Percentiles rank a stretch among this genome's conserved stretches.
Evolutionary conservation across 768 basidiomycete species (phyloP).

Genomic region (Amyloporia xantha): DNA sequence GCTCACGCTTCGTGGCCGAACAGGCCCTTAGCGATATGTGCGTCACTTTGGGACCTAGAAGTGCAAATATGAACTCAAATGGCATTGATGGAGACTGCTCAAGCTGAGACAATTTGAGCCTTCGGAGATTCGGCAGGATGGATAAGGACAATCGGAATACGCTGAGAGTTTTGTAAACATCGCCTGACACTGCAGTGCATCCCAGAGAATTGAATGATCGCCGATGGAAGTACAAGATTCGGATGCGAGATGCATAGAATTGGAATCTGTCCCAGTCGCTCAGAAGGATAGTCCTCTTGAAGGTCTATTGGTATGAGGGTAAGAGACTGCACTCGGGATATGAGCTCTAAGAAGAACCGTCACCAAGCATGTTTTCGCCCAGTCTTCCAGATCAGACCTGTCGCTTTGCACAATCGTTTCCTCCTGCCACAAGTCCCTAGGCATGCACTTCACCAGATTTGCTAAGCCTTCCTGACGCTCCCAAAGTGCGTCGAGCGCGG

Average conservation of each 20-base stretch:
- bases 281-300: neutral
- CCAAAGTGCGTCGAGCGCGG: conserved; percentile 3
- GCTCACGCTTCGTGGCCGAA: no score
- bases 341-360: neutral
- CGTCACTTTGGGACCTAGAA: neutral
- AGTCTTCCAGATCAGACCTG: no score
- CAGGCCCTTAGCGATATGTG: no score
- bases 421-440: conserved; percentile 2
- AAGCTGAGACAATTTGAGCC: neutral
- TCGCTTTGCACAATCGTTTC: neutral
- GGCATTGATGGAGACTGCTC: neutral
- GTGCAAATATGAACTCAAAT: neutral
- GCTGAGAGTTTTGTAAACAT: neutral
- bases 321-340: neutral
- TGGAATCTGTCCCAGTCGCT: neutral
- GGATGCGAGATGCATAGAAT: neutral
- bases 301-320: neutral
- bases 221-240: neutral
- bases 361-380: neutral
- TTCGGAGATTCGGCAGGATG: neutral
- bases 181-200: neutral
- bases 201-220: neutral
- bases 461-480: neutral
- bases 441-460: conserved; percentile 5
- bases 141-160: neutral